Base-by-base conservation (phyloP, 768 basidiomycete species). In the Kondoa subrosea region DNA sequence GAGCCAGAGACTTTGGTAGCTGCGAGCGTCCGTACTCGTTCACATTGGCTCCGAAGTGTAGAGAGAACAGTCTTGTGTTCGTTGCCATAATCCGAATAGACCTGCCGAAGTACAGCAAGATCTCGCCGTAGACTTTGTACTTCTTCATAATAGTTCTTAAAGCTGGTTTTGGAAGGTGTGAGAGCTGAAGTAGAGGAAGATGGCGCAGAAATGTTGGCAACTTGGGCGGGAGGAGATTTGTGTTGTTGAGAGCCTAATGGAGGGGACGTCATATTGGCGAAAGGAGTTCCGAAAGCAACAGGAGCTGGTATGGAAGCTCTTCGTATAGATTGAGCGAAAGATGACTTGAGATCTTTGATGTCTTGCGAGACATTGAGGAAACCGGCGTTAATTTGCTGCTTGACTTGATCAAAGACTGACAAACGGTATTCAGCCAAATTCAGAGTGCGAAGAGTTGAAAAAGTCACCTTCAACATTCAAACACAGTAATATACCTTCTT, bases 351-450 rank as follows among this genome's bases (percentile, higher is more conserved):
- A 56, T 97, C 92, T 72, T 91, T 90, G 77, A 96, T 83, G 68
- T 97, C 91, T 71, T 87, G 86, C 32, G 89, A 85, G 21, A 99
- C 80, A 0, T 80, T 80, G 0, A 88, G 85, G 70, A 99, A 92
- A 73, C 93, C 91, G 1, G 84, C 74, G 74, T 99, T 93, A 72
- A 99, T 92, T 76, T 99, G 93, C 74, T 96, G 91, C 76, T 93
- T 96, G 77, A 99, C 93, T 76, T 97, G 93, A 77, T 99, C 92
- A 66, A 97, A 85, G 27, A 91, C 93, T 99, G 60, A 12, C n/a
- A 8, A 26, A 71, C 14, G 27, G 21, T 0, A 17, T 57, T 2
- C 16, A 15, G 17, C 26, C 31, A 25, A 31, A 31, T 33, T 25
- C 32, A 3, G 2, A 17, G 31, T 26, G 29, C 64, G 27, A n/a